Base-by-base conservation (phyloP, 257 asterid species). In the Fraxinus excelsior region DNA sequence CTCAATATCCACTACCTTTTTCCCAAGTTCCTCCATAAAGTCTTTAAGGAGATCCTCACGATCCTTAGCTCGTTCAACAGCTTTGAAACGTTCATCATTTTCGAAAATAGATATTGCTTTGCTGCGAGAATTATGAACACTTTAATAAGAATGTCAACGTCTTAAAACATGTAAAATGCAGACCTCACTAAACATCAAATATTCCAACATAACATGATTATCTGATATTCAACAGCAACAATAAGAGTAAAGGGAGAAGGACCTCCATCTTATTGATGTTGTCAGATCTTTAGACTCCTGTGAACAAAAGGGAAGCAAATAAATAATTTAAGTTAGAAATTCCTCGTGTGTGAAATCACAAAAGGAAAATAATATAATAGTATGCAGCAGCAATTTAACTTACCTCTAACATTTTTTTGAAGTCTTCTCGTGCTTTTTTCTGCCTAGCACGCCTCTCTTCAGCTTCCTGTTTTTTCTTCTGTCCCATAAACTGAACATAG, bases 231-330 rank as follows among this genome's bases (percentile, higher is more conserved):
- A 51, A 68, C 34, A 62, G 28, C 31, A 53, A 73, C 34, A 70
- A 67, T 56, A 21, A 72, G 67, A 53, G n/a, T n/a, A 23, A 42
- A 70, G 19, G 75, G 34, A 81, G 80, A 83, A 84, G 74, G 80
- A 95, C 98, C 99, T 91, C 99, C 97, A 96, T 90, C 91, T 87
- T 34, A 83, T 84, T 25, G 93, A 85, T 68, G 94, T 82, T 44
- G 95, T 84, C 79, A 96, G 82, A 83, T 96, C 99, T 58, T 85
- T 82, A 76, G 86, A 86, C 83, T 96, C 98, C 99, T 96, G 94
- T 68, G 44, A 51, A 76, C 73, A 58, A 72, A 75, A 67, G 51
- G 34, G 29, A 44, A 38, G 23, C 67, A 66, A 66, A 65, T 44
- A 16, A 53, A 7, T 58, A 21, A 21, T 21, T 21, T 74, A 65